These are phyloP conservation scores for Metarhizium album DNA, from an alignment of 2,329 filamentous ascomycete genomes.

Conservation along the genomic window DNA sequence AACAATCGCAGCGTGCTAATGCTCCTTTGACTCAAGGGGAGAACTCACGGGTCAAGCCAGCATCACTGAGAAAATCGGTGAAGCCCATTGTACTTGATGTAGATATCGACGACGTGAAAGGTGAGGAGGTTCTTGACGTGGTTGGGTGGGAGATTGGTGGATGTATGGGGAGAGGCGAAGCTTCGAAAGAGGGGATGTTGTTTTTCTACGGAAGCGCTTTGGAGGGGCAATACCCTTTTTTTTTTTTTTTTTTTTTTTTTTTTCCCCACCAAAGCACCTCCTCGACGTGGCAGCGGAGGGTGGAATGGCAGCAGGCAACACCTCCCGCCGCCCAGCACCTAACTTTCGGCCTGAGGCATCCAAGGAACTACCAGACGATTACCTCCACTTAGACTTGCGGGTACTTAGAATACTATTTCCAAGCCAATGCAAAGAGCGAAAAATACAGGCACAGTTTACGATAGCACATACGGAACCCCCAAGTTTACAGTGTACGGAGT, in stretches of 20 bases:
- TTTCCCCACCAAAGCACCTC: not conserved
- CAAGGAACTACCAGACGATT: too few species aligned
- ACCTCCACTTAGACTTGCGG: too few species aligned
- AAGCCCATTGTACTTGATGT: constrained; percentile 46
- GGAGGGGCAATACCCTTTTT: constrained; percentile 5
- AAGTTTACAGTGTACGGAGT: too few species aligned
- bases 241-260: constrained; percentile 2
- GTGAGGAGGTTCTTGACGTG: not conserved
- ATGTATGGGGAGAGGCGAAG: not conserved
- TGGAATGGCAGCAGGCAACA: too few species aligned
- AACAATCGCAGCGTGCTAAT: not conserved
- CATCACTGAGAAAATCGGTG: constrained; percentile 51
- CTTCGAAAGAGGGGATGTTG: constrained; percentile 2
- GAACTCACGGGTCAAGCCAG: constrained; percentile 35
- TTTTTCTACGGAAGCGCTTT: constrained; percentile 5
- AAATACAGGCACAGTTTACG: too few species aligned
- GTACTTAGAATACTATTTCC: too few species aligned
- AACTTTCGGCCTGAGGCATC: constrained; percentile 1
- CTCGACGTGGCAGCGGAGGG: not conserved
- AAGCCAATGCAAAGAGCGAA: too few species aligned
- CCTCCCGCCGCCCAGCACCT: too few species aligned
- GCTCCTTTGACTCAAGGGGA: not conserved
- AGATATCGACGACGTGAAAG: not conserved
- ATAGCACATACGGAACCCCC: too few species aligned
- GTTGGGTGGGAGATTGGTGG: not conserved